These are phyloP conservation scores for Beverwykella pulmonaria DNA, from an alignment of 495 filamentous ascomycete genomes.

Conservation along the genomic window DNA sequence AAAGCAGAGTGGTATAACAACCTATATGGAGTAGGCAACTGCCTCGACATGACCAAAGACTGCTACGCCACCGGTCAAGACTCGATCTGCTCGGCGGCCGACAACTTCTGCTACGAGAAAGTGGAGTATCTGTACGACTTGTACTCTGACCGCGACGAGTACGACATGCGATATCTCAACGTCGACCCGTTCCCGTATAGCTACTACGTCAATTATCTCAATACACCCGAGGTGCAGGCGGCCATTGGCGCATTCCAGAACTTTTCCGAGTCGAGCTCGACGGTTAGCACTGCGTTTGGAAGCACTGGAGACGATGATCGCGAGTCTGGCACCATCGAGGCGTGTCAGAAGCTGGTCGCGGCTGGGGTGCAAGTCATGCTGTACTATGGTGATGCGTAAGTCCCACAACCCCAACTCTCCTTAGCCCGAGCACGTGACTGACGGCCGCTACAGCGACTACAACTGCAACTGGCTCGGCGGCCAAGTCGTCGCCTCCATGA, in stretches of 20 bases:
- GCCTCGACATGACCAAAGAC: constrained; percentile 58
- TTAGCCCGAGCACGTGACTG: background rate
- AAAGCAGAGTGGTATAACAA: constrained; percentile 58
- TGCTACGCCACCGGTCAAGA: constrained; percentile 53
- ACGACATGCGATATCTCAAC: constrained; percentile 60
- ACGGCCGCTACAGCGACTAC: constrained; percentile 50
- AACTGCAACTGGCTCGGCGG: constrained; percentile 64
- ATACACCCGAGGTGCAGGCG: constrained; percentile 56
- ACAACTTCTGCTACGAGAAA: constrained; percentile 58
- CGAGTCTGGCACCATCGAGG: constrained; percentile 55
- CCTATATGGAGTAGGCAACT: constrained; percentile 64
- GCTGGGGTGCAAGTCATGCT: constrained; percentile 57
- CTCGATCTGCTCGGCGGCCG: constrained; percentile 54
- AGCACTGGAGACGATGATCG: constrained; percentile 62
- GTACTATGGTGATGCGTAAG: constrained; percentile 61
- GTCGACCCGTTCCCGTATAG: constrained; percentile 64
- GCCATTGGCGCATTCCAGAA: constrained; percentile 64
- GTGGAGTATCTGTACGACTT: constrained; percentile 59
- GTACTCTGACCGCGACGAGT: constrained; percentile 59
- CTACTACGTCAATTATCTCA: constrained; percentile 64
- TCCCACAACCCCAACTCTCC: background rate
- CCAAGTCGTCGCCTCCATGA: constrained; percentile 53
- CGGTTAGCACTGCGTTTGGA: constrained; percentile 55
- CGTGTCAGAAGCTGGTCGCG: constrained; percentile 53
- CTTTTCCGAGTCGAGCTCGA: constrained; percentile 53